These are phyloP conservation scores for Diospyros lotus DNA, from an alignment of 148 eudicot species.

Conservation along the genomic window DNA sequence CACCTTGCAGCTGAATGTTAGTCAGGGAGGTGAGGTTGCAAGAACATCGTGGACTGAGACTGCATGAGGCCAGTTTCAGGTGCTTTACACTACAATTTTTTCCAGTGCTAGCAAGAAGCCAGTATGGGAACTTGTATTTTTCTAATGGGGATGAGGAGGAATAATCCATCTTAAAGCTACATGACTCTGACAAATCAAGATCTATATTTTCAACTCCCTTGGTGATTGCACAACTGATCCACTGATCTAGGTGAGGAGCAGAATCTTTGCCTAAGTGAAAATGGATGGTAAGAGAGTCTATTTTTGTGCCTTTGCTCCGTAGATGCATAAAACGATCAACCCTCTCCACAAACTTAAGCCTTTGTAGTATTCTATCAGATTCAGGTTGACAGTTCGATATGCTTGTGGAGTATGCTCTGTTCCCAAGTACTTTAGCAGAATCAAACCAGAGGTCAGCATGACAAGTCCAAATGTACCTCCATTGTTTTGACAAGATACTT, in stretches of 20 bases:
- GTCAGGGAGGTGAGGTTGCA: conserved; percentile 15
- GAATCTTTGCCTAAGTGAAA: conserved; percentile 12
- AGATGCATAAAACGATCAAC: conserved; percentile 18
- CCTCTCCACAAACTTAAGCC: conserved; percentile 14
- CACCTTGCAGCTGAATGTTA: conserved; percentile 15
- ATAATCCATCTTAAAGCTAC: background rate
- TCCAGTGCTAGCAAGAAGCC: conserved; percentile 15
- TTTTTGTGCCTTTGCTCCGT: conserved; percentile 17
- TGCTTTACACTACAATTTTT: conserved; percentile 17
- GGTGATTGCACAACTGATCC: conserved; percentile 19
- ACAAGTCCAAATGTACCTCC: conserved; percentile 22
- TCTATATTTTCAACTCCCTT: conserved; percentile 18
- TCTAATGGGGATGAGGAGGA: background rate
- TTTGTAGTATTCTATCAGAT: background rate
- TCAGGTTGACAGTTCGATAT: background rate
- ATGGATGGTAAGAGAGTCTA: conserved; percentile 19
- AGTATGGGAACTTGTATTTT: conserved; percentile 17
- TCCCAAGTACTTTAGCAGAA: conserved; percentile 15
- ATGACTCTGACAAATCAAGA: conserved; percentile 21
- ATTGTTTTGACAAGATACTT: conserved; percentile 21
- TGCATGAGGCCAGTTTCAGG: conserved; percentile 21
- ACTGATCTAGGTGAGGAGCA: conserved; percentile 15
- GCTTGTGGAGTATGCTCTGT: background rate
- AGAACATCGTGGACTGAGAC: conserved; percentile 8
- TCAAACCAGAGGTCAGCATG: conserved; percentile 16